These are phyloP conservation scores for Botrytis porri DNA, from an alignment of 2,329 filamentous ascomycete genomes.

Conservation along the genomic window DNA sequence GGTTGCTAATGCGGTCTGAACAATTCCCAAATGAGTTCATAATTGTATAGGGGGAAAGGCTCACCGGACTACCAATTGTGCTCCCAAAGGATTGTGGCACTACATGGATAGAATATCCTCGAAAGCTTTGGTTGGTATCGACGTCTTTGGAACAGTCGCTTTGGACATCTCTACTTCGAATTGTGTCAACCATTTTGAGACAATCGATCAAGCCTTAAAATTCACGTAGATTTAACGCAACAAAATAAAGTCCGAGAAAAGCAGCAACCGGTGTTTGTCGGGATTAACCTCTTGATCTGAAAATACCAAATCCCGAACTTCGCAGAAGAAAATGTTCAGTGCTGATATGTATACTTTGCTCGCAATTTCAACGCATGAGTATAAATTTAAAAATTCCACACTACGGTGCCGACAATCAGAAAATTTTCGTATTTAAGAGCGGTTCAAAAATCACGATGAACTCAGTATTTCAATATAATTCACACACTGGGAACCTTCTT, in stretches of 20 bases:
- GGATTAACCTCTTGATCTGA: not conserved
- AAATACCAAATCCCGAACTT: not conserved
- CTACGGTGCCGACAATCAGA: not conserved
- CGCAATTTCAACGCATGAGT: too few species aligned
- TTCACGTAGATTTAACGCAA: not conserved
- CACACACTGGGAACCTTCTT: not conserved
- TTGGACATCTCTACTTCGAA: not conserved
- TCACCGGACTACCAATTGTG: not conserved
- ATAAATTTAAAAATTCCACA: not conserved
- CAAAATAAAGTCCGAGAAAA: not conserved
- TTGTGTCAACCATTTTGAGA: not conserved
- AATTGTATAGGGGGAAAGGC: not conserved
- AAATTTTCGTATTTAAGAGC: not conserved
- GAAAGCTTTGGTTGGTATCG: not conserved
- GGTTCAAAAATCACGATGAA: not conserved
- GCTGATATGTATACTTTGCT: not conserved
- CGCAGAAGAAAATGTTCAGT: too few species aligned
- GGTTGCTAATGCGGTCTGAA: constrained; percentile 48
- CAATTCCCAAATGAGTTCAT: not conserved
- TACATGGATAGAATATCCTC: not conserved
- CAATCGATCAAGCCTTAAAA: not conserved
- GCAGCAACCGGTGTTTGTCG: not conserved
- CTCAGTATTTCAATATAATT: not conserved
- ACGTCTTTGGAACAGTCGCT: not conserved
- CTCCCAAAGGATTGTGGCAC: not conserved